Percentiles rank a stretch among this genome's conserved stretches.
Conservation (phyloP, 1,284 basidiomycete species). For the Cryptococcus maquisensis region DNA sequence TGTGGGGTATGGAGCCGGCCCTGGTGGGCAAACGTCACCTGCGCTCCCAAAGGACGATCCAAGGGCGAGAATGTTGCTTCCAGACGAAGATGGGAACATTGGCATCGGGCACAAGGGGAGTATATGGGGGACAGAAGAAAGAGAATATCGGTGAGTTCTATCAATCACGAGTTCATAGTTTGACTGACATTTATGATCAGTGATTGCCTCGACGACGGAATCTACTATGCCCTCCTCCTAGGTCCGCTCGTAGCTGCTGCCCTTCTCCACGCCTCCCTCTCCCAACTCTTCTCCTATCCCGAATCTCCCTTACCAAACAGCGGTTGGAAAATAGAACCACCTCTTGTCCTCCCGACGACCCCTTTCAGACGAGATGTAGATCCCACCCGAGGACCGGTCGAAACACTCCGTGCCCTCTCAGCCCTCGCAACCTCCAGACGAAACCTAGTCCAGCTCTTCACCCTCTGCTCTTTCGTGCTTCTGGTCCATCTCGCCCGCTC, state of each 20-base stretch:
- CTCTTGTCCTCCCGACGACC: conserved; percentile 50
- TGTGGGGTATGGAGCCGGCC: no score
- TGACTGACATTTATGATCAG: no score
- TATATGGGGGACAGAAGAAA: conserved; percentile 48
- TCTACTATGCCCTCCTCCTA: conserved; percentile 70
- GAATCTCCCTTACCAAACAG: conserved; percentile 52
- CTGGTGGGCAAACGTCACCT: not conserved
- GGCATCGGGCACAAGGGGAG: conserved; percentile 31
- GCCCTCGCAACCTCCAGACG: conserved; percentile 68
- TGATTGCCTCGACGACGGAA: conserved; percentile 75
- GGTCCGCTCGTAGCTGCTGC: conserved; percentile 71
- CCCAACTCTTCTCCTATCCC: conserved; percentile 31
- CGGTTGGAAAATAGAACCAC: conserved; percentile 70
- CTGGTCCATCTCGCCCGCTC: conserved; percentile 71
- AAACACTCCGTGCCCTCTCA: conserved; percentile 54
- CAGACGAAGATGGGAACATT: conserved; percentile 20
- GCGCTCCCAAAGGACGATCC: conserved; percentile 11
- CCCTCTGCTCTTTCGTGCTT: conserved; percentile 71
- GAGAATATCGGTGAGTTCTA: conserved; percentile 45
- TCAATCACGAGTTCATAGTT: not conserved
- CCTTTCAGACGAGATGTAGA: conserved; percentile 23
- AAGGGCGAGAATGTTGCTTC: conserved; percentile 1
- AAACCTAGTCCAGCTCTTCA: conserved; percentile 70
- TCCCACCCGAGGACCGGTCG: conserved; percentile 22
- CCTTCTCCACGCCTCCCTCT: conserved; percentile 55